Evolutionary conservation across 2,329 filamentous ascomycete species (phyloP).

Genomic region (Pleurostoma richardsiae): DNA sequence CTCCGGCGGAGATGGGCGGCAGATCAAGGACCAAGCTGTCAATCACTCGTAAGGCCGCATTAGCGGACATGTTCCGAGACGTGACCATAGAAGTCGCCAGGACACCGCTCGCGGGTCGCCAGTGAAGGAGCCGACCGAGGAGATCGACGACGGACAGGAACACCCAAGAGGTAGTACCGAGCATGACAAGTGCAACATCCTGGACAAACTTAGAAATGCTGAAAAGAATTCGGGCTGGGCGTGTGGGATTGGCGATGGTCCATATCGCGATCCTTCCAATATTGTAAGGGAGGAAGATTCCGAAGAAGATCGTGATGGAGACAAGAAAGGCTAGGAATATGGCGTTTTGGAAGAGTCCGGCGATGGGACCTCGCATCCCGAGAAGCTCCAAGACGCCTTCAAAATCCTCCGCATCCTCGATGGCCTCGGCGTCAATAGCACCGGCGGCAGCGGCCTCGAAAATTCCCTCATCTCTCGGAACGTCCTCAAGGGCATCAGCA

Average conservation of each 20-base stretch:
- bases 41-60: conserved; percentile 40
- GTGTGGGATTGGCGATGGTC: conserved; percentile 71
- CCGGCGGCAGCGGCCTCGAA: conserved; percentile 61
- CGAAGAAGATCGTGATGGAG: conserved; percentile 76
- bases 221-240: conserved; percentile 69
- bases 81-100: conserved; percentile 11
- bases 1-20: conserved; percentile 45
- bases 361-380: conserved; percentile 90
- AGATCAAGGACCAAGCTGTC: conserved; percentile 46
- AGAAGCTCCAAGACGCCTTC: conserved; percentile 95
- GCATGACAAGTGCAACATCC: conserved; percentile 63
- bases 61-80: conserved; percentile 35
- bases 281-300: conserved; percentile 88
- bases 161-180: conserved; percentile 46
- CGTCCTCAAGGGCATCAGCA: conserved; percentile 17
- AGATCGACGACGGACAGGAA: conserved; percentile 29
- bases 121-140: conserved; percentile 28
- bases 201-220: conserved; percentile 73
- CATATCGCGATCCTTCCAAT: conserved; percentile 81
- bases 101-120: neutral
- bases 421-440: conserved; percentile 67
- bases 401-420: conserved; percentile 87
- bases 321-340: conserved; percentile 92
- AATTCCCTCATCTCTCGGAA: conserved; percentile 50
- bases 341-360: conserved; percentile 87